Evolutionary conservation across 2,329 filamentous ascomycete genomes (phyloP).

Genomic region (Xylariaceae sp.): DNA sequence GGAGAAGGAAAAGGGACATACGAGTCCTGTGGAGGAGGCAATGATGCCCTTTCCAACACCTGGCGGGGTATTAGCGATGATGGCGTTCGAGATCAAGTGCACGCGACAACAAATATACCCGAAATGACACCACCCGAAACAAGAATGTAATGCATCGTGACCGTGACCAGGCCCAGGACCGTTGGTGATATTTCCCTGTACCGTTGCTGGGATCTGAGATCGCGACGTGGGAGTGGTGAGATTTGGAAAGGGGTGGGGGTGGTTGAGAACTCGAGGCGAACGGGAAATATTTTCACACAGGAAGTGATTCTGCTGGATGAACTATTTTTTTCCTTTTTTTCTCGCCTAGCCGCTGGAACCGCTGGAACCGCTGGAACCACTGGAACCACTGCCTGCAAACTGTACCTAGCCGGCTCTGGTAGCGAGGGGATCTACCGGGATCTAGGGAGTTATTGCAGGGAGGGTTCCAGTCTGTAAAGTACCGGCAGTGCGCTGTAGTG

Average conservation of each 20-base stretch:
- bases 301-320: not conserved
- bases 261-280: constrained; percentile 1
- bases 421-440: too few species aligned
- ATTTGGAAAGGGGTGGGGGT: constrained; percentile 3
- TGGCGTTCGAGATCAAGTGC: constrained; percentile 1
- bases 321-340: constrained; percentile 10
- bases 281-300: constrained; percentile 13
- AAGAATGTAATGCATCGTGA: constrained; percentile 73
- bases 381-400: not conserved
- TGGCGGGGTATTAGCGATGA: constrained; percentile 16
- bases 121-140: constrained; percentile 64
- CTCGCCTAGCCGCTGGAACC: not conserved
- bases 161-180: not conserved
- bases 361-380: not conserved
- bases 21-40: constrained; percentile 18
- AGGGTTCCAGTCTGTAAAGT: too few species aligned
- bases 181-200: not conserved
- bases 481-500: too few species aligned
- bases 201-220: constrained; percentile 6
- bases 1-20: constrained; percentile 4
- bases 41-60: constrained; percentile 26
- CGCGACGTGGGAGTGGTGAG: constrained; percentile 14
- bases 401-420: too few species aligned
- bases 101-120: constrained; percentile 15
- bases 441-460: too few species aligned